A percentile compares a stretch with the other conserved stretches of the same genome.
These are phyloP conservation scores for Dioszegia crocea DNA, from an alignment of 768 basidiomycete species.

Conservation along the genomic window DNA sequence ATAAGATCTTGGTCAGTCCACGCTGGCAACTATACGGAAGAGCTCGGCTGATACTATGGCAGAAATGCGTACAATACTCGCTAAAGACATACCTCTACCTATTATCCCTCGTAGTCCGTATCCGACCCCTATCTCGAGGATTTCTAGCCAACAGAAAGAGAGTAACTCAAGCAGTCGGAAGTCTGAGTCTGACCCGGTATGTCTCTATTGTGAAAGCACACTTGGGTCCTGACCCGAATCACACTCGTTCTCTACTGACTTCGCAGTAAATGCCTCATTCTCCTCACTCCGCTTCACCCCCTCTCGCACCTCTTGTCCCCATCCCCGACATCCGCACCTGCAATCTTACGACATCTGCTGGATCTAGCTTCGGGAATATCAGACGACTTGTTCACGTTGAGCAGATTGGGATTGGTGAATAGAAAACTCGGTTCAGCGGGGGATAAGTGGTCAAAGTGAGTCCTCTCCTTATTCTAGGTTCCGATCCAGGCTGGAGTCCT, in stretches of 20 bases:
- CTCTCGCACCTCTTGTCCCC: constrained; percentile 39
- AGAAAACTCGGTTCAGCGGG: constrained; percentile 20
- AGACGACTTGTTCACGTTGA: constrained; percentile 39
- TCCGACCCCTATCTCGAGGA: constrained; percentile 30
- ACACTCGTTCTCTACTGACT: neutral
- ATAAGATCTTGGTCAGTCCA: constrained; percentile 43
- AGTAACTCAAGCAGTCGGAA: constrained; percentile 27
- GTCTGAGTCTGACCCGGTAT: constrained; percentile 40
- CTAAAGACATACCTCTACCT: constrained; percentile 44
- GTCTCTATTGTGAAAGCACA: too few species aligned
- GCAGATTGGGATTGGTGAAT: constrained; percentile 29
- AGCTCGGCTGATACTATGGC: neutral
- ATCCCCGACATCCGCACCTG: constrained; percentile 30
- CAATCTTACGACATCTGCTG: constrained; percentile 30
- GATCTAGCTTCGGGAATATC: constrained; percentile 33
- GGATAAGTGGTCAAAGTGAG: constrained; percentile 44
- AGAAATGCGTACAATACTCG: constrained; percentile 47
- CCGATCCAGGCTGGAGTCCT: too few species aligned
- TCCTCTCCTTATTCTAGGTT: neutral
- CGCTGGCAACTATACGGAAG: neutral
- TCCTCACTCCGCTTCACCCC: constrained; percentile 42
- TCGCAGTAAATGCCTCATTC: constrained; percentile 44
- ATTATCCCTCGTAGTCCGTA: constrained; percentile 21
- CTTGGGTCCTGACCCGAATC: too few species aligned
- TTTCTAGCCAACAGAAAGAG: constrained; percentile 33